Percentiles rank a stretch among this genome's conserved stretches.
These are phyloP conservation scores for Monilinia aucupariae DNA, from an alignment of 2,329 filamentous ascomycete species.

Conservation along the genomic window DNA sequence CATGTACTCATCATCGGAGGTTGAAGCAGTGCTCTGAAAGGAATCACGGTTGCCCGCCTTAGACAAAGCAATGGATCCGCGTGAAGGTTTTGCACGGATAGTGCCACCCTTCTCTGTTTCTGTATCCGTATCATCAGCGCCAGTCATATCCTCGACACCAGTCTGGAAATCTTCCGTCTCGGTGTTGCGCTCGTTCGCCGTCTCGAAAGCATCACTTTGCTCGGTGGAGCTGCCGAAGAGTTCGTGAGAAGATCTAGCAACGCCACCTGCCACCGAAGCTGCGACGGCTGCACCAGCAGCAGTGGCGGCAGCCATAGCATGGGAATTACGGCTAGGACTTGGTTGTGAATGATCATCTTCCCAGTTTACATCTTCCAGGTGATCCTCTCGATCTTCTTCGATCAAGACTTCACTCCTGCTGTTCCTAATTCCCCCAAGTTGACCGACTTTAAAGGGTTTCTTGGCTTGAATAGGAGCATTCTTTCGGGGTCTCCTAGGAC, in stretches of 20 bases:
- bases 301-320: constrained; percentile 26
- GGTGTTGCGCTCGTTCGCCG: constrained; percentile 72
- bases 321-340: constrained; percentile 50
- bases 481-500: constrained; percentile 59
- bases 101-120: constrained; percentile 65
- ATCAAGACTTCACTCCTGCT: constrained; percentile 69
- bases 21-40: constrained; percentile 83
- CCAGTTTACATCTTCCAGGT: constrained; percentile 75
- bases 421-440: constrained; percentile 68
- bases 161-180: constrained; percentile 96
- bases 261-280: constrained; percentile 28
- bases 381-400: constrained; percentile 5
- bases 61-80: constrained; percentile 38
- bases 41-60: constrained; percentile 57
- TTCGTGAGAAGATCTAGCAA: constrained; percentile 46
- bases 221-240: constrained; percentile 80
- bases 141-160: constrained; percentile 74
- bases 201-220: constrained; percentile 62
- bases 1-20: constrained; percentile 70
- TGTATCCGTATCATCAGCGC: constrained; percentile 63
- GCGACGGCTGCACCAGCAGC: constrained; percentile 34
- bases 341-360: constrained; percentile 64
- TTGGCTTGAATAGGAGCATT: constrained; percentile 64
- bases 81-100: constrained; percentile 37
- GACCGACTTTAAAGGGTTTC: constrained; percentile 67